phyloP scores from a whole-genome alignment of 1,139 yeast species.

The Pichia sp. region DNA sequence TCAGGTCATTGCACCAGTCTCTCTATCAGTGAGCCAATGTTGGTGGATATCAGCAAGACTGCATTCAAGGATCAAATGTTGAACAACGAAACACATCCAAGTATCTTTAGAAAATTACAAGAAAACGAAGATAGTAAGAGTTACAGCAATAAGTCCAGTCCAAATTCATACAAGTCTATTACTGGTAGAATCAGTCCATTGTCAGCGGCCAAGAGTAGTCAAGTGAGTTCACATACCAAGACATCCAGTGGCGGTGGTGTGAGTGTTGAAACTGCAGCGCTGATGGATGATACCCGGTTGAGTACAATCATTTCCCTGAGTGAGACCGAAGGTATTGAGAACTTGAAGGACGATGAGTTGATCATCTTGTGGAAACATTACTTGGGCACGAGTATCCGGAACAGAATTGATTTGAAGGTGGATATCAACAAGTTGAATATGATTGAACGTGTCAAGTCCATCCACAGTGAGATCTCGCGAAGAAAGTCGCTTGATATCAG shows the following conservation, averaged over 20 bases:
- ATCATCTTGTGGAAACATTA: constrained; percentile 31
- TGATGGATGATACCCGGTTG: not conserved
- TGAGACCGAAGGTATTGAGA: not conserved
- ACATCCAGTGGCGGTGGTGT: too few species aligned
- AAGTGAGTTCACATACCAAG: too few species aligned
- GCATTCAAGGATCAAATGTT: constrained; percentile 13
- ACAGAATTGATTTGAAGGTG: constrained; percentile 30
- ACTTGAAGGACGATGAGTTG: constrained; percentile 11
- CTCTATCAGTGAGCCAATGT: constrained; percentile 18
- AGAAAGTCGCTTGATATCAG: constrained; percentile 10
- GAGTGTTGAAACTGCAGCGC: too few species aligned
- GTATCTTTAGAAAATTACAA: not conserved
- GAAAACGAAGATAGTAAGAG: not conserved
- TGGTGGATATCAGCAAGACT: constrained; percentile 16
- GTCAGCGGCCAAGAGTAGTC: too few species aligned
- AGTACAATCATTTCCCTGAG: constrained; percentile 9
- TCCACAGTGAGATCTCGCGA: constrained; percentile 6
- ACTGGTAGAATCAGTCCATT: too few species aligned
- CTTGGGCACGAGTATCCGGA: constrained; percentile 25
- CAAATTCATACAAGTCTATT: too few species aligned
- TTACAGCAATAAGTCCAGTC: too few species aligned
- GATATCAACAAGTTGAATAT: constrained; percentile 22
- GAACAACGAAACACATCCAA: not conserved
- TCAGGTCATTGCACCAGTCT: too few species aligned
- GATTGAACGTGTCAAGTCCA: constrained; percentile 11